Base-by-base conservation (phyloP, 2,329 filamentous ascomycete genomes). In the Ceratocystis smalleyi region DNA sequence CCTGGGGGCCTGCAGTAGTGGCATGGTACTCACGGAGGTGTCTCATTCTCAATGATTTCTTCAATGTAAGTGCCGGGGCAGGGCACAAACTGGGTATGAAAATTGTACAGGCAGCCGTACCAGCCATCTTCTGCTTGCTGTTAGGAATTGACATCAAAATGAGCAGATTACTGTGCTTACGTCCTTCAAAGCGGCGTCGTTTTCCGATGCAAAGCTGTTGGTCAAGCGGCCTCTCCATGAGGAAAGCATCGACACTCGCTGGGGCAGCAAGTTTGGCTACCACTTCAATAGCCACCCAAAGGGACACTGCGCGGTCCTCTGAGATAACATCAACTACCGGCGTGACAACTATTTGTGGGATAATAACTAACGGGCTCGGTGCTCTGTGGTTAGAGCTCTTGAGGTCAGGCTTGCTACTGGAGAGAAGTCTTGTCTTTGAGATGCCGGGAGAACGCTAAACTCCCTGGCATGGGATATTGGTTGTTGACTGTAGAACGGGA, bases 201-300 rank as follows among this genome's bases (percentile, higher is more conserved):
- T 66, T 66, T 7, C 65, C 65, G 40, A 66, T 66, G 54, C 65
- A 66, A 19, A 66, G 54, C 43, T 66, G 65, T 19, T 66, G 65
- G 43, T 66, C 65, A 30, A 66, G 54, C 4, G 62, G 65, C 2
- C 43, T 32, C 43, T 64, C 65, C 65, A 66, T 66, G 1, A 66
- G 15, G 45, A 66, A 66, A 1, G 65, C 65, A 51, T 66, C 65
- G 32, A 63, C 62, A 59, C 71, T 74, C n/a, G 62, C 60, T 19
- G 65, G 65, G 30, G 65, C 65, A 49, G 65, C 65, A 4, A 77
- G 67, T 57, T 75, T 75, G 7, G 75, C 74, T 15, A 74, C 77
- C 45, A 82, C 68, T 69, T 82, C 76, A 61, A 82, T 73, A 2
- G 78, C 77, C 1, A 73, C 76, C 80, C 77, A 82, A n/a, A 81